Evolutionary conservation across 2,329 filamentous ascomycete species (phyloP), one percentile per base, ranked within the genome.

Genomic region (Whalleya microplaca): DNA sequence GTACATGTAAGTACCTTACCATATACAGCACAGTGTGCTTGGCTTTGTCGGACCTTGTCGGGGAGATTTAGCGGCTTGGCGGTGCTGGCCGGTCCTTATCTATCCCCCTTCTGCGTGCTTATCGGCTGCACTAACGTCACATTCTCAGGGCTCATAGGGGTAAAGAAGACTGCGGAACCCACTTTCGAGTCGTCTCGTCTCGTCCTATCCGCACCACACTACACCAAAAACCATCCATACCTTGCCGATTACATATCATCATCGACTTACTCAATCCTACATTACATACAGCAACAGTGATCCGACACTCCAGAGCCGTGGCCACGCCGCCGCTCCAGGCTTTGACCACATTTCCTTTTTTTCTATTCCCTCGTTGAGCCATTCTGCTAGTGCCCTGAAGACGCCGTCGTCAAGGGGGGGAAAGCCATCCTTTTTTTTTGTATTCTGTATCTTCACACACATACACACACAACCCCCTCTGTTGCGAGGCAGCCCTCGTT

Each of bases 91-190:
- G 14, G 4, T 47, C 50, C 21, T 47, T 50, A 45, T 58, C 43
- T 21, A 45, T 51, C 51, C 48, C 21, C 27, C 21, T 41, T 9
- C 42, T 37, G 47, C 16, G 45, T 45, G 44, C 41, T 58, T 60
- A 62, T 62, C 54, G 59, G 56, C 56, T 56, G 51, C 56, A 29
- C 59, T 53, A 62, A 57, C 45, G 56, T 57, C 53, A 61, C 52
- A 46, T 57, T 16, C 20, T 44, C 21, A 19, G 51, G 46, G 43
- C 14, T 49, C 32, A 37, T 37, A 37, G 32, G 32, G 32, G 32
- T 37, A 37, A 6, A 12, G 14, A 37, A 3, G 14, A 37, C 14
- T 37, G 14, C 32, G 8, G 5, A 56, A 51, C 54, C 60, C 60
- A 58, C 57, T 55, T 60, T 55, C 40, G 20, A 54, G 49, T 48